Base-by-base conservation (phyloP, 139 green algal genomes). In the Dunaliella primolecta region DNA sequence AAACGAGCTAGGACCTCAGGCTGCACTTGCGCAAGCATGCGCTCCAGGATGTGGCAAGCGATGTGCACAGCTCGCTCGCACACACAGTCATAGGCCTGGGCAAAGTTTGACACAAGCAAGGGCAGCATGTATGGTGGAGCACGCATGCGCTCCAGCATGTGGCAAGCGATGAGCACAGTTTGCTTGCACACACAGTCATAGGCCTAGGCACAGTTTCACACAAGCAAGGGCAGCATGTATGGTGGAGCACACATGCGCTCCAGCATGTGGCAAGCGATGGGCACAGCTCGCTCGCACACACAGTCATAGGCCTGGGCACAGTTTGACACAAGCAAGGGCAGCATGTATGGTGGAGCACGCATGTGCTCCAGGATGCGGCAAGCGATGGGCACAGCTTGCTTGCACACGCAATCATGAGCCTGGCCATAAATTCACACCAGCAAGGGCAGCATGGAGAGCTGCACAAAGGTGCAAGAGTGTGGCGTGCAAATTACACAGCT, bases 31-130 rank as follows among this genome's bases (percentile, higher is more conserved):
- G 31, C 35, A 80, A 94, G 37, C 89, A 96, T 94, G 86, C 82
- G 75, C 0, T 29, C 27, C 1, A 95, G n/a, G 2, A 87, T 30
- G n/a, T 84, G 36, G 30, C 82, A 86, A 30, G 91, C 89, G 0
- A 38, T 37, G 2, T 27, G 33, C 0, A 95, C 82, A 1, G 92
- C 91, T 24, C 83, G 83, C 0, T 90, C 75, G 32, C 80, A 32
- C 38, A 94, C 91, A 32, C 86, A 89, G 30, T 90, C 87, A 36
- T 87, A 94, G 2, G 89, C 87, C 89, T 92, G 85, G n/a, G n/a
- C n/a, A n/a, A n/a, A n/a, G n/a, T n/a, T n/a, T n/a, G n/a, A n/a
- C n/a, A n/a, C n/a, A n/a, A n/a, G n/a, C n/a, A n/a, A n/a, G n/a
- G n/a, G n/a, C n/a, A n/a, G n/a, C n/a, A n/a, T n/a, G n/a, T n/a